Conservation (phyloP, 106 monocot species). For the Triglochin maritima region DNA sequence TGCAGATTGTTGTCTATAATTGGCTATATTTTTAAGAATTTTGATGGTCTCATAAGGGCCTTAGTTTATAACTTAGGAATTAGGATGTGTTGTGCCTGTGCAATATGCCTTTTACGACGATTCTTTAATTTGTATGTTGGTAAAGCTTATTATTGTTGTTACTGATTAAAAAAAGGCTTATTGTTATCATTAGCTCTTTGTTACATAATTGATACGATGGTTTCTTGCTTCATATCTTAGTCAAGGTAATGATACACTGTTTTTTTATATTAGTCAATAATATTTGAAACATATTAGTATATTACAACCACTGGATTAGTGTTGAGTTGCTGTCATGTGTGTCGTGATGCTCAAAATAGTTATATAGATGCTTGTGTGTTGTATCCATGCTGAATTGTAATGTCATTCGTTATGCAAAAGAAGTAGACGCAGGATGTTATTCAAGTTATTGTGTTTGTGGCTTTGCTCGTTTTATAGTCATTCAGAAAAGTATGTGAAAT, state of each 20-base stretch:
- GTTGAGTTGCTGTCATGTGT: background rate
- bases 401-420: too few species aligned
- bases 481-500: background rate
- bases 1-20: too few species aligned
- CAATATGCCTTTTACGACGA: too few species aligned
- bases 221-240: background rate
- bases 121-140: too few species aligned
- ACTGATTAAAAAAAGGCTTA: background rate
- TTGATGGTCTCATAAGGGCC: too few species aligned
- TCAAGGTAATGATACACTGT: background rate
- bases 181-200: background rate
- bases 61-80: too few species aligned
- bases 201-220: background rate
- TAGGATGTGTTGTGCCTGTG: too few species aligned
- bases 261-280: background rate
- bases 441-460: too few species aligned
- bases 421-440: too few species aligned
- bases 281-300: background rate
- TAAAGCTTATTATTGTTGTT: background rate
- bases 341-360: background rate
- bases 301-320: background rate
- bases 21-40: too few species aligned
- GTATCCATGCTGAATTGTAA: background rate
- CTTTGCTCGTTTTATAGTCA: too few species aligned
- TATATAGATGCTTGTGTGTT: background rate